phyloP scores from a whole-genome alignment of 2,329 filamentous ascomycete species.

The Aspergillus sp. region DNA sequence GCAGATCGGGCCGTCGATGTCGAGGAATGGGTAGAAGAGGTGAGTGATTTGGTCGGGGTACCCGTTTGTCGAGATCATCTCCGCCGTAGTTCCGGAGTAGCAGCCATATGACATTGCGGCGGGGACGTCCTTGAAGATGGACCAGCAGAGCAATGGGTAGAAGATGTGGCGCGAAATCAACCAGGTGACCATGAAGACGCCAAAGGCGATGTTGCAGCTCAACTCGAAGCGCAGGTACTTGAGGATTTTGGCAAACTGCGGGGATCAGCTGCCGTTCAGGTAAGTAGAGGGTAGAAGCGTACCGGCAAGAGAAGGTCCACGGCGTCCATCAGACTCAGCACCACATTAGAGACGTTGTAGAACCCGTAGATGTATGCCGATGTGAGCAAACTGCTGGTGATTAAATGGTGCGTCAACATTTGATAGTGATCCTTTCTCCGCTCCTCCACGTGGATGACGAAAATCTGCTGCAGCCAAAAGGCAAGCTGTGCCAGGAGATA shows the following conservation, averaged over 20 bases:
- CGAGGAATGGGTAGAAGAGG: slow-evolving; percentile 73
- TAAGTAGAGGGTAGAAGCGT: slow-evolving; percentile 39
- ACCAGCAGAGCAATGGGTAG: slow-evolving; percentile 81
- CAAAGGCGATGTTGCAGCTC: slow-evolving; percentile 82
- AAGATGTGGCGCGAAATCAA: slow-evolving; percentile 79
- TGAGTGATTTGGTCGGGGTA: slow-evolving; percentile 58
- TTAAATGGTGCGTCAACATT: slow-evolving; percentile 93
- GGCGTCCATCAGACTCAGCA: slow-evolving; percentile 90
- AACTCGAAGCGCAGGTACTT: slow-evolving; percentile 82
- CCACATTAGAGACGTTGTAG: slow-evolving; percentile 84
- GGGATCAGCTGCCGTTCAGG: not conserved
- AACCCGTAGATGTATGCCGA: slow-evolving; percentile 85
- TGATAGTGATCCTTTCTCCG: slow-evolving; percentile 92
- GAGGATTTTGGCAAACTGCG: slow-evolving; percentile 83
- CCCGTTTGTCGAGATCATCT: slow-evolving; percentile 39
- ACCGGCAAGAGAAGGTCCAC: slow-evolving; percentile 88
- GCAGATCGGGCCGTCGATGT: slow-evolving; percentile 75
- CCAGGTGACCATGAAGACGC: slow-evolving; percentile 84
- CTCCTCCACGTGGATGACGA: slow-evolving; percentile 94
- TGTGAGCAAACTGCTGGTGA: slow-evolving; percentile 81
- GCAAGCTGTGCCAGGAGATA: slow-evolving; percentile 90
- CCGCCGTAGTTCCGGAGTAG: slow-evolving; percentile 60
- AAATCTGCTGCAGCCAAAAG: slow-evolving; percentile 92
- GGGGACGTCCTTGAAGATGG: slow-evolving; percentile 71
- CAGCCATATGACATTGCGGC: slow-evolving; percentile 69